Evolutionary conservation across 1,284 basidiomycete genomes (phyloP), one percentile per base, ranked within the genome.

Genomic region (Omphalotus olearius): DNA sequence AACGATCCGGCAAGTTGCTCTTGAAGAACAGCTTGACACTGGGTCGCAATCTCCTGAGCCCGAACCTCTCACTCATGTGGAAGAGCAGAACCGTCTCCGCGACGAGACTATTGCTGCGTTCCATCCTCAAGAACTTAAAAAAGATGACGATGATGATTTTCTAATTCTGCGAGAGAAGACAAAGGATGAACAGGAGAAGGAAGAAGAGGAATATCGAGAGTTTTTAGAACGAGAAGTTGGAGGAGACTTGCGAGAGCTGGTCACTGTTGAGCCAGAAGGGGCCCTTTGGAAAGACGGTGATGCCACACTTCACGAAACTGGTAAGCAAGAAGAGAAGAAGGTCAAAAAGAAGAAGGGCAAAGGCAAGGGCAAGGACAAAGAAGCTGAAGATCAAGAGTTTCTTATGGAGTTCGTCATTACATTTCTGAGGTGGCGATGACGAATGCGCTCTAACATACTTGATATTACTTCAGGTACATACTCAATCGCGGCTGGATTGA

Each of bases 401-500:
- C 72, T 99, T 48, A 81, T 95, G 73, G 88, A 92, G 93, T 97
- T 62, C 61, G 84, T 75, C 23, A 26, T 16, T 54, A 55, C 26
- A 39, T 51, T 53, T 30, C 46, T 41, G 4, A 14, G 14, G 3
- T 14, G 11, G 17, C 23, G 23, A 23, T 23, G 23, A 5, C 23
- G 23, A 33, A 7, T 13, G 9, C 2, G 30, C 18, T 43, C 36
- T 13, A 28, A 39, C 39, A 26, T 33, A 45, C 13, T 37, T 35
- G 28, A 41, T 45, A 36, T 46, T 51, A 33, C 35, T 48, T 47
- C 46, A 96, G 93, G 67, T 98, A 96, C 67, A 96, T 98, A 56
- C 74, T 96, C 17, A 93, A 94, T 66, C 89, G 94, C 36, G 94
- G 94, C 0, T 98, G 94, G 94, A 85, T 98, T 52, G 94, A 97